Base-by-base conservation (phyloP, 495 filamentous ascomycete species). In the Platismatia glauca region DNA sequence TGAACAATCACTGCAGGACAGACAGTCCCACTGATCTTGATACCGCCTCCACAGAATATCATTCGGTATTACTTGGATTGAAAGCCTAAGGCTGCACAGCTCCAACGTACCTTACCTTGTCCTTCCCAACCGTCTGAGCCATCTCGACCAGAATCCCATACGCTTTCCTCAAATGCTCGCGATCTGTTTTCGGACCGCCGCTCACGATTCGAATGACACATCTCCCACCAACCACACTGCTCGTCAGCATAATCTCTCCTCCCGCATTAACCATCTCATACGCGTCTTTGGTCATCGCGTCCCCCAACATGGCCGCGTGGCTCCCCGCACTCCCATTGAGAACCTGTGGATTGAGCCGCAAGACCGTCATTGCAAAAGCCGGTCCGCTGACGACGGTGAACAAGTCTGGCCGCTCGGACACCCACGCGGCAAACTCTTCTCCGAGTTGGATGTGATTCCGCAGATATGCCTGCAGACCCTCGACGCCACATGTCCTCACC, bases 191-290 rank as follows among this genome's bases (percentile, higher is more conserved):
- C n/a, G n/a, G n/a, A n/a, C n/a, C n/a, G n/a, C n/a, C n/a, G n/a
- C n/a, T n/a, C n/a, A 41, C 38, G 22, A 96, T 82, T 0, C 93
- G 80, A 60, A 97, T 95, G 6, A 84, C 84, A 75, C 89, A 90
- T 4, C 82, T 72, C 4, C 86, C 90, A 18, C 82, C 83, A 37
- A 94, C 76, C n/a, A 89, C 79, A 0, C 84, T 89, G 60, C 86
- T 86, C 3, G 93, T 95, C 31, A 96, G 78, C 74, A 89, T 95
- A 56, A 96, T 86, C 74, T 90, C 84, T 0, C 89, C 88, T 4
- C 83, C 74, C 13, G 76, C 75, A 71, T 95, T 91, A 37, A 95
- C 80, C 43, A 75, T 68, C 71, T 95, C 89, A 68, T 88, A 92
- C 16, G 95, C 82, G 63, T 80, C 79, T 73, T 88, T 87, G 1